Percentiles rank a stretch among this genome's conserved stretches.
These are phyloP conservation scores for Arabidopsis suecica DNA, from an alignment of 345 rosid species.

Conservation along the genomic window DNA sequence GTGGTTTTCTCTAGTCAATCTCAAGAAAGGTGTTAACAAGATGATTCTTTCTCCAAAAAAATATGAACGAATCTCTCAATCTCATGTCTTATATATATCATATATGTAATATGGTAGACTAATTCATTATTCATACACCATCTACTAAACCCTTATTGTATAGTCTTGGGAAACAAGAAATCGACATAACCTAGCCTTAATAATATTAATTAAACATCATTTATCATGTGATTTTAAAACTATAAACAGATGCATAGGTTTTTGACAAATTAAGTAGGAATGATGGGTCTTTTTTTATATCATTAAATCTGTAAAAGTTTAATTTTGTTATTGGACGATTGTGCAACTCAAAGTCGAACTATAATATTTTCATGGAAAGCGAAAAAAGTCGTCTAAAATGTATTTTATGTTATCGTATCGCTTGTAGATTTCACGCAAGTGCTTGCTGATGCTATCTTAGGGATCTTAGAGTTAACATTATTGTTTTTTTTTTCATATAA, in stretches of 20 bases:
- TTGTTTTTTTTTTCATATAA: background rate
- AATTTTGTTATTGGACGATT: background rate
- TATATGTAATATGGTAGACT: background rate
- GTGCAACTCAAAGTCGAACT: constrained; percentile 15
- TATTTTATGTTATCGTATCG: constrained; percentile 23
- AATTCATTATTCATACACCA: background rate
- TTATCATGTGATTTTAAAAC: background rate
- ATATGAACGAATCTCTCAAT: background rate
- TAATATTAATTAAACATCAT: background rate
- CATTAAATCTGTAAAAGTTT: background rate
- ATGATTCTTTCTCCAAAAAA: background rate
- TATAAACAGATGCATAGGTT: constrained; percentile 1
- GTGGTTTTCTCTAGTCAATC: too few relatives aligned
- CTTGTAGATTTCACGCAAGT: constrained; percentile 5
- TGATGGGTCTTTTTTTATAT: constrained; percentile 2
- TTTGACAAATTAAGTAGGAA: background rate
- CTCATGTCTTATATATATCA: background rate
- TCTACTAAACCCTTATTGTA: background rate
- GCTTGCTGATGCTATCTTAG: constrained; percentile 18
- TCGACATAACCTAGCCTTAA: background rate
- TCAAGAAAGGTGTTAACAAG: too few relatives aligned
- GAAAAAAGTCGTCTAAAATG: constrained; percentile 11
- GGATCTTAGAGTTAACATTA: background rate
- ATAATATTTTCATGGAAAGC: background rate
- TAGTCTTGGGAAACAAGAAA: background rate